Percentiles rank a stretch among this genome's conserved stretches.
These are phyloP conservation scores for Sinapis alba DNA, from an alignment of 441 rosid species.

Conservation along the genomic window DNA sequence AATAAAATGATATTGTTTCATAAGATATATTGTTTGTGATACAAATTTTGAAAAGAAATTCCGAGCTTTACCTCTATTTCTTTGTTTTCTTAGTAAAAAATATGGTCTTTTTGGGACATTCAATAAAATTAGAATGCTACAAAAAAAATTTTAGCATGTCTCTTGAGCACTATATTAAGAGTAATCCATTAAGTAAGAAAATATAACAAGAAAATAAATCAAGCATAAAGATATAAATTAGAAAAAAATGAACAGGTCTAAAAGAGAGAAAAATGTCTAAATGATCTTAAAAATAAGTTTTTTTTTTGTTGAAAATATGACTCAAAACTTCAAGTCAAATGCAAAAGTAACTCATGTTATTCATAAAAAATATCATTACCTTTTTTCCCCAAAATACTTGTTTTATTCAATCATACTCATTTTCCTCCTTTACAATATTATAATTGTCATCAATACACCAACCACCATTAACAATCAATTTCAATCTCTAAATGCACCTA, in stretches of 20 bases:
- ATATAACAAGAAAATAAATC: neutral
- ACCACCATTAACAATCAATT: too few relatives aligned
- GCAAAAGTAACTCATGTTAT: too few relatives aligned
- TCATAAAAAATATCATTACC: too few relatives aligned
- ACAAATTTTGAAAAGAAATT: neutral
- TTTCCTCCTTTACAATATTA: too few relatives aligned
- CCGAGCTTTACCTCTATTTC: neutral
- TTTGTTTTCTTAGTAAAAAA: neutral
- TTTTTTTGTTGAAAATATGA: too few relatives aligned
- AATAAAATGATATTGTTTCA: neutral
- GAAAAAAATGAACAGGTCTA: neutral
- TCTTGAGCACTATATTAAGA: neutral
- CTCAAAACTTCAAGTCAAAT: too few relatives aligned
- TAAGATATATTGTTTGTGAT: neutral
- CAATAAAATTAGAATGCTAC: neutral
- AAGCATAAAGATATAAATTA: neutral
- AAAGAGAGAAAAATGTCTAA: neutral
- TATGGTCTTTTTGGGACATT: neutral
- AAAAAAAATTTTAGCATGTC: neutral
- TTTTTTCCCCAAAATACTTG: too few relatives aligned
- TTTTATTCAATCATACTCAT: too few relatives aligned
- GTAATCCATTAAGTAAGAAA: neutral
- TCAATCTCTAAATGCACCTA: too few relatives aligned
- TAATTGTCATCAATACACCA: too few relatives aligned
- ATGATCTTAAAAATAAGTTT: too few relatives aligned